These are phyloP conservation scores for Prunus armeniaca DNA, from an alignment of 306 rosid species.

Conservation along the genomic window DNA sequence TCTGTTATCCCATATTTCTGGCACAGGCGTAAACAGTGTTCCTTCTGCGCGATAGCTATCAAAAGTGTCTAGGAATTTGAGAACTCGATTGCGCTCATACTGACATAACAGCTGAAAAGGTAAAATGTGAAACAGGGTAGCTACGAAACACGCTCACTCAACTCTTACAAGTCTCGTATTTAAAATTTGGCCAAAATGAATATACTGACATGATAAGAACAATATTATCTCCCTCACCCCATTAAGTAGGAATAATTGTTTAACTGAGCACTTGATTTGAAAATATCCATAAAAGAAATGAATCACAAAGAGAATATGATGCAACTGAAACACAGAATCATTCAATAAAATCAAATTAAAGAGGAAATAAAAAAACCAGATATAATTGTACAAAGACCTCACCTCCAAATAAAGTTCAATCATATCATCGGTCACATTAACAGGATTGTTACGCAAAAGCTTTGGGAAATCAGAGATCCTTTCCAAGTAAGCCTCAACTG, in stretches of 20 bases:
- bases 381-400: conserved; percentile 27
- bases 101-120: conserved; percentile 78
- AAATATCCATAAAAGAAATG: conserved; percentile 4
- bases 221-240: background rate
- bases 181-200: background rate
- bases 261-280: conserved; percentile 11
- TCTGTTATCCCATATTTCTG: conserved; percentile 78
- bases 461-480: conserved; percentile 78
- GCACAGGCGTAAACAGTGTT: conserved; percentile 82
- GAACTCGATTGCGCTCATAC: conserved; percentile 81
- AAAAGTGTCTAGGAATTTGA: conserved; percentile 82
- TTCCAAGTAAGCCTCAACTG: conserved; percentile 61
- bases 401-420: conserved; percentile 95
- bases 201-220: conserved; percentile 4
- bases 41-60: conserved; percentile 80
- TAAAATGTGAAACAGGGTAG: conserved; percentile 6
- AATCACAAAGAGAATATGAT: background rate
- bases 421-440: conserved; percentile 78
- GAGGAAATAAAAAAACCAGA: conserved; percentile 4
- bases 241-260: conserved; percentile 3
- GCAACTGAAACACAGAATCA: conserved; percentile 7
- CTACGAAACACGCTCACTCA: background rate
- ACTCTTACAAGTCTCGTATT: background rate
- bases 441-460: conserved; percentile 68
- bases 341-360: background rate